Evolutionary conservation across 2,329 filamentous ascomycete species (phyloP), one percentile per base, ranked within the genome.

Genomic region (Botrytis fabae): DNA sequence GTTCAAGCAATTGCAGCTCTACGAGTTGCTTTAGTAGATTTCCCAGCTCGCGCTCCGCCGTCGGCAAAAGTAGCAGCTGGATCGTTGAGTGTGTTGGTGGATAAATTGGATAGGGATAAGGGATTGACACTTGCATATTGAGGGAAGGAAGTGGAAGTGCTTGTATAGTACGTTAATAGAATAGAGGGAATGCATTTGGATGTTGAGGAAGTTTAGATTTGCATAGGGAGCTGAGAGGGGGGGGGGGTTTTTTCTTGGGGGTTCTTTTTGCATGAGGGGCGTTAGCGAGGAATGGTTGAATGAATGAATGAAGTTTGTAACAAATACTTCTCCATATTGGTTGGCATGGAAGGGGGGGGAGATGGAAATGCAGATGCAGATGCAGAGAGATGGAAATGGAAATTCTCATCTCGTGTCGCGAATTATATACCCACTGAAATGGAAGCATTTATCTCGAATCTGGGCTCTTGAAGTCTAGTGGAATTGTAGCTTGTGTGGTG

Each of bases 1-100:
- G 90, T 89, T 68, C 89, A 92, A 12, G 95, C 89, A 0, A 81
- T 92, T n/a, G 91, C 88, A 0, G 89, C 93, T 1, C 81, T 98
- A 76, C 86, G 90, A 54, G 85, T 88, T 69, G 93, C 92, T 0
- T 83, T 95, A 40, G 82, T 96, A n/a, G 91, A 93, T 20, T 91
- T 96, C 66, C 94, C 93, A 32, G n/a, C 63, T 40, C 57, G 70
- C 32, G 73, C 73, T 16, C 70, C 70, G 9, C 42, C 51, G 1
- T 44, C 69, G 14, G 51, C 61, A 14, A 70, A 59, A 42, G 71
- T 64, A 12, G 61, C 73, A n/a, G 62, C 62, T 32, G 61, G 38
- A 5, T 69, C 65, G 14, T 70, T 74, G 54, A 66, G 35, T 38
- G 71, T 74, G 18, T 40, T 74, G 25, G 71, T 65, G 3, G 73